A percentile compares a stretch with the other conserved stretches of the same genome.
Evolutionary conservation across 768 basidiomycete species (phyloP).

Genomic region (Kwoniella pini): DNA sequence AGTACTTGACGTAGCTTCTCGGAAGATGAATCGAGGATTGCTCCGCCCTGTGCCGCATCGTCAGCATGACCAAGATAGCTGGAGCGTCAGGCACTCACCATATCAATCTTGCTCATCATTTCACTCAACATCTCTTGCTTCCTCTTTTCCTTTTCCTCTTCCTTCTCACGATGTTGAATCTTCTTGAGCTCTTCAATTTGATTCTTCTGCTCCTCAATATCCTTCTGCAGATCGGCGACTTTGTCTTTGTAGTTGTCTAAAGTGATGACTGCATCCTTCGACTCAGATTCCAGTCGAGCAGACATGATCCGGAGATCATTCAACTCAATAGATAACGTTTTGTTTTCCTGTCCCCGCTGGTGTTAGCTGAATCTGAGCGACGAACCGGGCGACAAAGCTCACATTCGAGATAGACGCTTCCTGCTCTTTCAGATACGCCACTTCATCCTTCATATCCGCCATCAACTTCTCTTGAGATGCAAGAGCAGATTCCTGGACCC

Average conservation of each 20-base stretch:
- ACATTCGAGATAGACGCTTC: conserved; percentile 77
- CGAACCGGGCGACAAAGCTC: no score
- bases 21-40: conserved; percentile 30
- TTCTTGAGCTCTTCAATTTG: conserved; percentile 85
- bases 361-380: no score
- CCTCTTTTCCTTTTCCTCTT: conserved; percentile 97
- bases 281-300: conserved; percentile 90
- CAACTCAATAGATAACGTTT: conserved; percentile 86
- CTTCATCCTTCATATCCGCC: conserved; percentile 83
- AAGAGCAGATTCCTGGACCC: conserved; percentile 68
- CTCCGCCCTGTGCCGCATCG: conserved; percentile 34
- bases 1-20: conserved; percentile 48
- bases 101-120: conserved; percentile 99
- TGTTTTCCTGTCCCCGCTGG: conserved; percentile 94
- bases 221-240: conserved; percentile 78
- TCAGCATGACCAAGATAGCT: no score
- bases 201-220: conserved; percentile 48
- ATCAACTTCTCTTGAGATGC: conserved; percentile 79
- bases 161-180: conserved; percentile 77
- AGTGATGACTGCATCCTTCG: conserved; percentile 89
- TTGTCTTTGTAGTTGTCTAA: conserved; percentile 95
- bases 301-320: conserved; percentile 89
- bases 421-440: conserved; percentile 87
- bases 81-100: conserved; percentile 60
- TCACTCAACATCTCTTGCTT: conserved; percentile 99